These are phyloP conservation scores for Kalmanozyma brasiliensis DNA, from an alignment of 1,284 basidiomycete genomes.

Conservation along the genomic window DNA sequence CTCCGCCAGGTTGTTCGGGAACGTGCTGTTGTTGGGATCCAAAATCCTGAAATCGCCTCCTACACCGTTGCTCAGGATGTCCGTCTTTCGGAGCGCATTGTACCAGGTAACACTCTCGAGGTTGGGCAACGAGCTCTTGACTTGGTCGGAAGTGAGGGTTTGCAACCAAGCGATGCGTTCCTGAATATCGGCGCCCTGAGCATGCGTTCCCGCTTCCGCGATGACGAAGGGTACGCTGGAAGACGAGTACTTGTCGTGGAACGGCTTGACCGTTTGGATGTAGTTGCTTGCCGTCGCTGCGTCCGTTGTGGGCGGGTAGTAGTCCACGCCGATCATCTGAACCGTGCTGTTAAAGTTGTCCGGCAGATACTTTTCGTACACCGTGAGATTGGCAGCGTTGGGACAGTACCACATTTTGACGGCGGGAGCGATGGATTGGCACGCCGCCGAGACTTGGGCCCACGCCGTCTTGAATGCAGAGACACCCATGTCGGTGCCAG, in stretches of 20 bases:
- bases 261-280: constrained; percentile 63
- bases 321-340: constrained; percentile 66
- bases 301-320: constrained; percentile 54
- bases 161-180: constrained; percentile 62
- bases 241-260: constrained; percentile 67
- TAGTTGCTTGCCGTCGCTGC: constrained; percentile 48
- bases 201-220: constrained; percentile 65
- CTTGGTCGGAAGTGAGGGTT: constrained; percentile 49
- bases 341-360: constrained; percentile 53
- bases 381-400: constrained; percentile 34
- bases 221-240: constrained; percentile 64
- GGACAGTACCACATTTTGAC: constrained; percentile 67
- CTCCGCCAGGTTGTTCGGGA: constrained; percentile 25
- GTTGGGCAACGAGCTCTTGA: constrained; percentile 57
- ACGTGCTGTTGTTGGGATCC: constrained; percentile 34
- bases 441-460: constrained; percentile 63
- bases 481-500: constrained; percentile 45
- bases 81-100: constrained; percentile 56
- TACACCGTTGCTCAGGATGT: constrained; percentile 39
- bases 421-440: constrained; percentile 57
- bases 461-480: constrained; percentile 68
- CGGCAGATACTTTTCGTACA: constrained; percentile 35
- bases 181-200: constrained; percentile 16
- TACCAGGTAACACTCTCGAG: constrained; percentile 66
- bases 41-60: constrained; percentile 45